Evolutionary conservation across 108 stramenopile species (phyloP).

Genomic region (Cyclotella sp.): DNA sequence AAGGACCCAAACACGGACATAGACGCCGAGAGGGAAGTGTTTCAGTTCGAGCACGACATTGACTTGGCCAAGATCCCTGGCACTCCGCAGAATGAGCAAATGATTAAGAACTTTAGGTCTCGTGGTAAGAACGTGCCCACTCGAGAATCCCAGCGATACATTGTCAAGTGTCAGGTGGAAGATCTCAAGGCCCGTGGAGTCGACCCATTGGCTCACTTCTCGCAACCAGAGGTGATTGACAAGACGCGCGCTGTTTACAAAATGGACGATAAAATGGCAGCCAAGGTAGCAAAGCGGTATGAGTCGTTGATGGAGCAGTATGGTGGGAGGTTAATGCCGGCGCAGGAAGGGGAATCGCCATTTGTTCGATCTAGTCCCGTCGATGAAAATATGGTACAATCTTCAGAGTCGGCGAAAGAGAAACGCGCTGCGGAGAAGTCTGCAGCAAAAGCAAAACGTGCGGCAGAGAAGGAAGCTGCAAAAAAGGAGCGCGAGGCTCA

Average conservation of each 20-base stretch:
- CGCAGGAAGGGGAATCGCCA: constrained; percentile 45
- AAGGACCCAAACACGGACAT: constrained; percentile 71
- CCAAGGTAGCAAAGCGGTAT: constrained; percentile 48
- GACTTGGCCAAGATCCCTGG: constrained; percentile 71
- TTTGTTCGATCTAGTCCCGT: constrained; percentile 24
- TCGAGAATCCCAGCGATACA: constrained; percentile 55
- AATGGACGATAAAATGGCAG: constrained; percentile 48
- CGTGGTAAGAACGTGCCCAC: constrained; percentile 37
- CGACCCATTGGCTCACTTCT: constrained; percentile 77
- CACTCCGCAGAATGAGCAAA: constrained; percentile 66
- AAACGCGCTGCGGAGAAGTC: constrained; percentile 28
- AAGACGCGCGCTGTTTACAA: constrained; percentile 53
- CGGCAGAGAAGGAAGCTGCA: constrained; percentile 27
- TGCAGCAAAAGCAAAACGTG: constrained; percentile 27
- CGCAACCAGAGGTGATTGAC: constrained; percentile 32
- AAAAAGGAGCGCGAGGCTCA: constrained; percentile 56
- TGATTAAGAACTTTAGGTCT: constrained; percentile 51
- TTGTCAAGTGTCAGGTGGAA: constrained; percentile 73
- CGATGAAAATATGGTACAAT: neutral
- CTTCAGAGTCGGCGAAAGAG: constrained; percentile 9
- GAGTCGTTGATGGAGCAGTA: constrained; percentile 45
- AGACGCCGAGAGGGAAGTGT: constrained; percentile 70
- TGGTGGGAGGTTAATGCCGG: constrained; percentile 37
- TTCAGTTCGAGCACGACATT: constrained; percentile 63
- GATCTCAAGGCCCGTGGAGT: constrained; percentile 73